Percentiles rank a stretch among this genome's conserved stretches.
phyloP scores from a whole-genome alignment of 306 rosid genomes.

The Fagus sylvatica region DNA sequence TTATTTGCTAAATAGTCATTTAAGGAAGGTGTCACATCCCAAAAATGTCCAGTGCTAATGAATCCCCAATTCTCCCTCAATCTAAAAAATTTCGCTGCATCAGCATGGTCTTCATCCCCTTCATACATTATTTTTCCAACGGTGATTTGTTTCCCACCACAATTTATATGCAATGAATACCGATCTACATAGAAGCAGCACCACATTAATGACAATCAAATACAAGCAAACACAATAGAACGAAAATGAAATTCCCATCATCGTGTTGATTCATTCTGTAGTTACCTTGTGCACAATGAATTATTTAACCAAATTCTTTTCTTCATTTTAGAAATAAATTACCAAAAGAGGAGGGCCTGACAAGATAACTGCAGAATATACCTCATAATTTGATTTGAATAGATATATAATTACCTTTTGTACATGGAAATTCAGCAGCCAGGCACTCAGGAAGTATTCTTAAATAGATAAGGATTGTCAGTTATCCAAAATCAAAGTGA shows the following conservation, averaged over 20 bases:
- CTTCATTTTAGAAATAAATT: too few relatives aligned
- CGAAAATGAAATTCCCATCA: too few relatives aligned
- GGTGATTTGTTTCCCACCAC: constrained; percentile 56
- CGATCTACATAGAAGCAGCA: constrained; percentile 9
- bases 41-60: constrained; percentile 60
- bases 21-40: constrained; percentile 34
- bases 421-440: background rate
- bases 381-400: background rate
- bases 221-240: too few relatives aligned
- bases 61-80: constrained; percentile 42
- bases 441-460: constrained; percentile 3
- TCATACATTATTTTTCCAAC: constrained; percentile 39
- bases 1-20: constrained; percentile 30
- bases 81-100: constrained; percentile 37
- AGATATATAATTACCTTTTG: constrained; percentile 14
- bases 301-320: too few relatives aligned
- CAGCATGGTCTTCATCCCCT: constrained; percentile 52
- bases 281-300: too few relatives aligned
- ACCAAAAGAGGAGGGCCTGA: too few relatives aligned
- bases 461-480: background rate
- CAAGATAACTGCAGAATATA: background rate
- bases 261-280: too few relatives aligned
- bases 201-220: background rate
- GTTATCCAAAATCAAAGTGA: background rate
- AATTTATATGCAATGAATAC: constrained; percentile 45